A percentile compares a stretch with the other conserved stretches of the same genome.
Evolutionary conservation across 1,284 basidiomycete genomes (phyloP).

Genomic region (Xerocomus nothofagi): DNA sequence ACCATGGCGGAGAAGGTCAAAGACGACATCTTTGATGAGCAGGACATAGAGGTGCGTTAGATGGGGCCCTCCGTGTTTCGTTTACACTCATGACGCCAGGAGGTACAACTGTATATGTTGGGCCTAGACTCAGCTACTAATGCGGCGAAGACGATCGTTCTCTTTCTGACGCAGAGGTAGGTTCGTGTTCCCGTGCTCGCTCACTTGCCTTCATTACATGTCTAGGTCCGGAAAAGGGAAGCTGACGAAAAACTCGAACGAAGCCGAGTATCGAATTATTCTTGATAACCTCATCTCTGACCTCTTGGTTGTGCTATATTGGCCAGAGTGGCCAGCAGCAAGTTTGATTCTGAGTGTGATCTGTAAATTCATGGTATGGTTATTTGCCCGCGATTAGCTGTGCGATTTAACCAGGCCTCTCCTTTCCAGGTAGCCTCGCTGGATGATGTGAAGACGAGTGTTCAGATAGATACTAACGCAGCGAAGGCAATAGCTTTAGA

Average conservation of each 20-base stretch:
- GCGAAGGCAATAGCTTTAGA: conserved; percentile 88
- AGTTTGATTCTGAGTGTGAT: conserved; percentile 76
- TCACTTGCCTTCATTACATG: not conserved
- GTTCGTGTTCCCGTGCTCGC: conserved; percentile 2
- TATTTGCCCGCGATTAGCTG: not conserved
- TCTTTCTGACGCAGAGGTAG: conserved; percentile 81
- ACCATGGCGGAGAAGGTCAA: conserved; percentile 46
- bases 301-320: conserved; percentile 84
- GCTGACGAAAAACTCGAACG: conserved; percentile 82
- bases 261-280: conserved; percentile 87
- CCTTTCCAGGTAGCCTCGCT: conserved; percentile 55
- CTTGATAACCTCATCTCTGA: conserved; percentile 91
- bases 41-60: conserved; percentile 56
- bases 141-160: conserved; percentile 80
- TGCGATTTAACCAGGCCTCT: not conserved
- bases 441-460: conserved; percentile 75
- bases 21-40: conserved; percentile 63
- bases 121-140: conserved; percentile 79
- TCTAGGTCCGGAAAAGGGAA: conserved; percentile 78
- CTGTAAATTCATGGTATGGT: conserved; percentile 78
- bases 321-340: conserved; percentile 97
- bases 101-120: conserved; percentile 63
- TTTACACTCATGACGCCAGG: conserved; percentile 40
- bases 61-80: not conserved
- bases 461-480: conserved; percentile 71